Percentiles rank a stretch among this genome's conserved stretches.
These are phyloP conservation scores for Backusella parvicylindrica DNA, from an alignment of 192 early-diverging fungal genomes.

Conservation along the genomic window DNA sequence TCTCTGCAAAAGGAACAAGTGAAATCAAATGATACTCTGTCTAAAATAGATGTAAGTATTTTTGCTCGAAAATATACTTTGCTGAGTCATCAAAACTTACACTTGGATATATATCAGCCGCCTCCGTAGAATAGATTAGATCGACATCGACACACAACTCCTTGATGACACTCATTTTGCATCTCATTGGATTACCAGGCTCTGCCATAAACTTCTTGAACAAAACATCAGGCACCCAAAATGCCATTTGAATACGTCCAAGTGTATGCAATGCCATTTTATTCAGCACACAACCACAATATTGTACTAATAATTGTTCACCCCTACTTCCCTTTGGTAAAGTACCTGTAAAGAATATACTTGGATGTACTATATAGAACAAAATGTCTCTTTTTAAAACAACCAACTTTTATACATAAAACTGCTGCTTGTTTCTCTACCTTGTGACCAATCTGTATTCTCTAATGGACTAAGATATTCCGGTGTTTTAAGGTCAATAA, in stretches of 20 bases:
- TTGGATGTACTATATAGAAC: slow-evolving; percentile 18
- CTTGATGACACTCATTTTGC: slow-evolving; percentile 31
- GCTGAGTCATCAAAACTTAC: no score
- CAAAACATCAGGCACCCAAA: slow-evolving; percentile 30
- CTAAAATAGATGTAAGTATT: slow-evolving; percentile 11
- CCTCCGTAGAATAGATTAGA: neutral
- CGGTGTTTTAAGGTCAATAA: slow-evolving; percentile 19
- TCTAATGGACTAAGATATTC: slow-evolving; percentile 19
- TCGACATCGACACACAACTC: slow-evolving; percentile 28
- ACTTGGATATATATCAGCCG: slow-evolving; percentile 18
- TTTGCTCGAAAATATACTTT: no score
- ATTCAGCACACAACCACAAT: slow-evolving; percentile 31
- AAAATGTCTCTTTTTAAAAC: neutral
- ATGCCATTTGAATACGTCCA: slow-evolving; percentile 36
- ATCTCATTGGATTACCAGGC: slow-evolving; percentile 20
- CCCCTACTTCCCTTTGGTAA: slow-evolving; percentile 28
- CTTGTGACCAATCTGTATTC: slow-evolving; percentile 21
- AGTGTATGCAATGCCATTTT: slow-evolving; percentile 32
- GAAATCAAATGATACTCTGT: slow-evolving; percentile 26
- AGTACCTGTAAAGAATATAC: slow-evolving; percentile 34
- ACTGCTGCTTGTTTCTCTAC: slow-evolving; percentile 1
- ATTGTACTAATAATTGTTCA: slow-evolving; percentile 34
- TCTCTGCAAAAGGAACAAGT: slow-evolving; percentile 25
- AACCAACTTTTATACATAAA: neutral
- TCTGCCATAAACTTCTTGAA: slow-evolving; percentile 14